Evolutionary conservation across 1,284 basidiomycete species (phyloP).

Genomic region (Sanghuangporus baumii): DNA sequence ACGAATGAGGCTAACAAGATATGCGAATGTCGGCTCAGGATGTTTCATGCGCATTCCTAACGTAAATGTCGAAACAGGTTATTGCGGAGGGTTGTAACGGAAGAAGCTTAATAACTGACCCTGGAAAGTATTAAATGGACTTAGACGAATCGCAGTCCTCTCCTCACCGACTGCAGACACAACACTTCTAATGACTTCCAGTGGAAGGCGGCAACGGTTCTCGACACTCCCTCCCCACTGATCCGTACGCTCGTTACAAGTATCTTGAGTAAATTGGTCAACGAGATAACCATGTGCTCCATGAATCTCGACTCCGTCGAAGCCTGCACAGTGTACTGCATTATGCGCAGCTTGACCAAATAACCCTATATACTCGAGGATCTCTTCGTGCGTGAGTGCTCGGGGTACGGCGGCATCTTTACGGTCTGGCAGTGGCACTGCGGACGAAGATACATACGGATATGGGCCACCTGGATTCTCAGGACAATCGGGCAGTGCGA

Average conservation of each 20-base stretch:
- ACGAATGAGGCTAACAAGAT: constrained; percentile 32
- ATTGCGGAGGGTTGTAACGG: constrained; percentile 22
- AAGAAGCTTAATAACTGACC: constrained; percentile 20
- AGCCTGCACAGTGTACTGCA: no score
- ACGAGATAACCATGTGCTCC: constrained; percentile 19
- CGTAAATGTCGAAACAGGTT: background rate
- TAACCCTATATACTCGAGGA: no score
- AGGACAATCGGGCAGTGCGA: constrained; percentile 26
- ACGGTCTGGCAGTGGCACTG: constrained; percentile 31
- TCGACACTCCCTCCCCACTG: constrained; percentile 26
- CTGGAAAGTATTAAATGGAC: constrained; percentile 28
- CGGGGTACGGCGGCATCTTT: constrained; percentile 20
- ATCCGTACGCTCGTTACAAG: constrained; percentile 10
- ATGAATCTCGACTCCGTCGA: constrained; percentile 19
- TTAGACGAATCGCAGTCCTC: constrained; percentile 33
- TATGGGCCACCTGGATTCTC: constrained; percentile 23
- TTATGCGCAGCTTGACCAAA: no score
- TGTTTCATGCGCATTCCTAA: constrained; percentile 28
- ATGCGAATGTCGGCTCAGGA: constrained; percentile 32
- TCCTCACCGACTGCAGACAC: constrained; percentile 15
- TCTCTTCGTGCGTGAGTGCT: constrained; percentile 24
- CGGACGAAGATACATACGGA: constrained; percentile 34
- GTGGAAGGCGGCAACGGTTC: constrained; percentile 40
- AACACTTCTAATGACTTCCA: constrained; percentile 33
- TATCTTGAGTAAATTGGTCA: constrained; percentile 19